Percentiles rank a stretch among this genome's conserved stretches.
Evolutionary conservation across 306 rosid genomes (phyloP).

Genomic region (Dicorynia guianensis): DNA sequence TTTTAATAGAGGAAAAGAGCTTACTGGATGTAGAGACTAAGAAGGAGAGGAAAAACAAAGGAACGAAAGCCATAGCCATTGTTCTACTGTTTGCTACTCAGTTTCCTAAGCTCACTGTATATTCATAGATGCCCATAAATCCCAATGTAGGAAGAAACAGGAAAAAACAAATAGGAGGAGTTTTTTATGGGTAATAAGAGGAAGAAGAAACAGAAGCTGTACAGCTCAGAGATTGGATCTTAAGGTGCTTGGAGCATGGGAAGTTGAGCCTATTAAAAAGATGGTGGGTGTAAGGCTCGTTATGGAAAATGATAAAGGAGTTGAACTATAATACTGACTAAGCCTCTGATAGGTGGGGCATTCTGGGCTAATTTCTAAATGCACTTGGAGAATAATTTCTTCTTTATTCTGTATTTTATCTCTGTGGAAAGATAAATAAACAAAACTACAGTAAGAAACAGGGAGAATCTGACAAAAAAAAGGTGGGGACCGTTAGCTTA

Average conservation of each 20-base stretch:
- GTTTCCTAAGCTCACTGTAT: neutral
- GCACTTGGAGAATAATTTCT: conserved; percentile 10
- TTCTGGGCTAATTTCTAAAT: neutral
- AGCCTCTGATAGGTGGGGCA: neutral
- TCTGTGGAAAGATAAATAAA: neutral
- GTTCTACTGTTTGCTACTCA: neutral
- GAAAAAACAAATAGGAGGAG: neutral
- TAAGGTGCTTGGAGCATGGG: neutral
- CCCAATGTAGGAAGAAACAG: neutral
- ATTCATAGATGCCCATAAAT: neutral
- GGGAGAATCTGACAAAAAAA: neutral
- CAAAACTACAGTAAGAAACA: neutral
- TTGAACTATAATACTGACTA: neutral
- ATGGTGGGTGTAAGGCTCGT: neutral
- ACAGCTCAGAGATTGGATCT: neutral
- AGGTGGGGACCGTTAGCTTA: neutral
- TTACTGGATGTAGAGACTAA: conserved; percentile 50
- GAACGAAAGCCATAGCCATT: conserved; percentile 37
- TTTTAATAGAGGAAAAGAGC: neutral
- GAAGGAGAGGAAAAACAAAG: conserved; percentile 46
- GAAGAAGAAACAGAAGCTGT: conserved; percentile 5
- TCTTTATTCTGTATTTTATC: neutral
- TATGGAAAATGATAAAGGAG: neutral
- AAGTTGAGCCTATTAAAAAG: neutral
- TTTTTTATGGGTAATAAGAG: conserved; percentile 11